phyloP scores from a whole-genome alignment of 495 filamentous ascomycete genomes.

The Cercophora sp. region DNA sequence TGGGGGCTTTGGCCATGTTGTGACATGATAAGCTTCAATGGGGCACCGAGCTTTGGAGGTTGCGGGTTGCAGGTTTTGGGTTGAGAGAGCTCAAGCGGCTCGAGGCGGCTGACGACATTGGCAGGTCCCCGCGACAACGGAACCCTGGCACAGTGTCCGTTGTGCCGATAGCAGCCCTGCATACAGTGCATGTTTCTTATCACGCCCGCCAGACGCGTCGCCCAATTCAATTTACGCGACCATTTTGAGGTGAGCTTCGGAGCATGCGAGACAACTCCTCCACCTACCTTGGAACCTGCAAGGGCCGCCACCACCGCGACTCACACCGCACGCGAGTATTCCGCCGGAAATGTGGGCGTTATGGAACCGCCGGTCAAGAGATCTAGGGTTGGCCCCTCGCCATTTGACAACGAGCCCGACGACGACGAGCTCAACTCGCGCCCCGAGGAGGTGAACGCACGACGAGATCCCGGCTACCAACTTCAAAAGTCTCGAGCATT shows the following conservation, averaged over 20 bases:
- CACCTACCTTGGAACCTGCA: too few species aligned
- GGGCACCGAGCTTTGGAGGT: too few species aligned
- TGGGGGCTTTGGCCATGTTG: conserved; percentile 10
- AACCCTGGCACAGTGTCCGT: background rate
- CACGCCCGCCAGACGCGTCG: too few species aligned
- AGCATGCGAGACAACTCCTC: too few species aligned
- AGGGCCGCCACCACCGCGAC: too few species aligned
- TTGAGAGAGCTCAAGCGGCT: background rate
- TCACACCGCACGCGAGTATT: too few species aligned
- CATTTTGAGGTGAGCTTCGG: too few species aligned
- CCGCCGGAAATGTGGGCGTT: conserved; percentile 14
- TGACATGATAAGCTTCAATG: background rate
- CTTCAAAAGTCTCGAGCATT: conserved; percentile 55
- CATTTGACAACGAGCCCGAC: conserved; percentile 36
- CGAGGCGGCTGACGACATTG: background rate
- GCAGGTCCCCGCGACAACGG: background rate
- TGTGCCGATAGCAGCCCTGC: background rate
- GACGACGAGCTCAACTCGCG: conserved; percentile 40
- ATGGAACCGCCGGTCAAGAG: conserved; percentile 62
- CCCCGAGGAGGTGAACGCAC: conserved; percentile 39
- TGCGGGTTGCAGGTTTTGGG: background rate
- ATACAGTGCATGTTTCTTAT: background rate
- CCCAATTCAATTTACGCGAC: too few species aligned
- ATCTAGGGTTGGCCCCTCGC: conserved; percentile 42
- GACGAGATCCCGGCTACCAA: conserved; percentile 47